These are phyloP conservation scores for Thalassiosira hispida DNA, from an alignment of 352 stramenopile genomes.

Conservation along the genomic window DNA sequence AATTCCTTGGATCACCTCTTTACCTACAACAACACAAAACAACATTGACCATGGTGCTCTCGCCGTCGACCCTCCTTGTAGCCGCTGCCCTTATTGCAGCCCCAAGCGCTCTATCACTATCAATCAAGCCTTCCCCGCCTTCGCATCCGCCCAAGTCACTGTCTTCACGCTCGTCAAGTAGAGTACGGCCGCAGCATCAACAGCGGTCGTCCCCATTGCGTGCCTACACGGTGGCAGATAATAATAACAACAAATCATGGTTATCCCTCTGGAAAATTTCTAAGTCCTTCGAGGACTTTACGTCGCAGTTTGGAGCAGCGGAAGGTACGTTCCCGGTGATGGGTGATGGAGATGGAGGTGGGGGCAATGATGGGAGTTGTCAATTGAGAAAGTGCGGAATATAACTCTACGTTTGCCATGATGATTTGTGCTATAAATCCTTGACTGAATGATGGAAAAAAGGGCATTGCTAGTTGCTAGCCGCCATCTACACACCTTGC, in stretches of 20 bases:
- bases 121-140: slow-evolving; percentile 1
- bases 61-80: background rate
- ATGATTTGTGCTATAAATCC: too few relatives aligned
- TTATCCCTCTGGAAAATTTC: slow-evolving; percentile 19
- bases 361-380: slow-evolving; percentile 5
- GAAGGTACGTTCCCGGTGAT: slow-evolving; percentile 24
- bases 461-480: too few relatives aligned
- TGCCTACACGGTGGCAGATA: slow-evolving; percentile 33
- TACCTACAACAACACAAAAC: background rate
- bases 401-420: too few relatives aligned
- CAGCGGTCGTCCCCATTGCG: background rate
- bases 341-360: too few relatives aligned
- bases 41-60: background rate
- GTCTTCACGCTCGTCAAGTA: too few relatives aligned
- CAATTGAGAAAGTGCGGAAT: background rate
- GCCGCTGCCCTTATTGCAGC: background rate
- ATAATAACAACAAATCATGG: slow-evolving; percentile 18
- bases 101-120: background rate
- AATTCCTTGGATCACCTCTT: background rate
- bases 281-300: slow-evolving; percentile 15
- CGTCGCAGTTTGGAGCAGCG: slow-evolving; percentile 2
- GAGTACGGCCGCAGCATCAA: background rate
- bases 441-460: background rate
- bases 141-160: slow-evolving; percentile 11
- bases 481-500: too few relatives aligned